phyloP scores from a whole-genome alignment of 2,329 filamentous ascomycete genomes.

The Blastomyces emzantsi region DNA sequence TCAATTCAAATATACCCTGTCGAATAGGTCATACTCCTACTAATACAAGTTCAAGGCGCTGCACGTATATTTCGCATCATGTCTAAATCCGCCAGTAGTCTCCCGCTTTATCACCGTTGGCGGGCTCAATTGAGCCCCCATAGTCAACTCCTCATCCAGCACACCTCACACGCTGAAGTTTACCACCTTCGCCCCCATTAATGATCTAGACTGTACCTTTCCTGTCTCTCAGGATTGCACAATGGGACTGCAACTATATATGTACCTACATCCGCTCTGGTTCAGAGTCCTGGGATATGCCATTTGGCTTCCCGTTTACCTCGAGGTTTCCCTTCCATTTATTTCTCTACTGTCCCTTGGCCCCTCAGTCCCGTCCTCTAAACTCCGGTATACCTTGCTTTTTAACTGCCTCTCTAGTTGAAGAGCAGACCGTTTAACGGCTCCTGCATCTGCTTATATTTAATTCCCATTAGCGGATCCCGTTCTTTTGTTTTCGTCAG shows the following conservation, averaged over 20 bases:
- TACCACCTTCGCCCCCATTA: not conserved
- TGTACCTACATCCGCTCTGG: not conserved
- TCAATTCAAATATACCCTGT: not conserved
- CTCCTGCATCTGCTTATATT: not conserved
- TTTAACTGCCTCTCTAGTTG: not conserved
- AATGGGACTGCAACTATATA: not conserved
- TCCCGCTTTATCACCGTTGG: not conserved
- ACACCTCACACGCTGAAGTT: not conserved
- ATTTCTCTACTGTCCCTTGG: not conserved
- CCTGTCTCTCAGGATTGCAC: not conserved
- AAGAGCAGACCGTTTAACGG: not conserved
- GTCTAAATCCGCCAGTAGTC: not conserved
- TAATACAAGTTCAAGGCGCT: not conserved
- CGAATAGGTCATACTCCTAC: not conserved
- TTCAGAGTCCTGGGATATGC: not conserved
- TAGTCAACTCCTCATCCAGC: not conserved
- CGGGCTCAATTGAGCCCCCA: not conserved
- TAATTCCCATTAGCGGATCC: not conserved
- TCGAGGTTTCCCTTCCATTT: not conserved
- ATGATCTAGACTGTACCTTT: not conserved
- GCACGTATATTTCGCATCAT: not conserved
- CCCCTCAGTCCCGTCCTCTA: not conserved
- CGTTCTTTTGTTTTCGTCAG: not conserved
- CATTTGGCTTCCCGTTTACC: not conserved
- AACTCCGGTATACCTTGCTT: not conserved